Evolutionary conservation across 441 rosid genomes (phyloP).

Genomic region (Hura crepitans): DNA sequence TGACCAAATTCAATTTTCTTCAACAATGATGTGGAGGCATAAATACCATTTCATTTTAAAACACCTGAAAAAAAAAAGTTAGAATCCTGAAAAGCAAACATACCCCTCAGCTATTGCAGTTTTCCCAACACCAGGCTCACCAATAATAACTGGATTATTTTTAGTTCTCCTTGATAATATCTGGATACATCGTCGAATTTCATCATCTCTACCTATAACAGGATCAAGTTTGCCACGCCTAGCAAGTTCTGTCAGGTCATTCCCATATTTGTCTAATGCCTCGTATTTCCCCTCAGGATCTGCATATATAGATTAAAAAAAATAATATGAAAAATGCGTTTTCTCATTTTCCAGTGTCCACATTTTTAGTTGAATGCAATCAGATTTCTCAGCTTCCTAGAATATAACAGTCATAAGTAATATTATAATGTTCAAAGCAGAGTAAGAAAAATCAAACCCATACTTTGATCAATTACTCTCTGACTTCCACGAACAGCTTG

Average conservation of each 20-base stretch:
- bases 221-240: constrained; percentile 68
- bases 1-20: background rate
- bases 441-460: constrained; percentile 9
- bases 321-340: background rate
- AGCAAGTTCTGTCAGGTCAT: constrained; percentile 62
- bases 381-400: background rate
- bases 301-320: constrained; percentile 24
- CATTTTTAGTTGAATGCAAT: background rate
- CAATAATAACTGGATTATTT: constrained; percentile 59
- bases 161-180: constrained; percentile 57
- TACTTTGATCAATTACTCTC: constrained; percentile 88
- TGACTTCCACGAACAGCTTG: constrained; percentile 77
- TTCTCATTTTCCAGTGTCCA: background rate
- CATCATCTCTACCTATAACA: constrained; percentile 62
- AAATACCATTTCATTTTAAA: background rate
- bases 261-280: constrained; percentile 54
- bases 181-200: constrained; percentile 59
- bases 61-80: too few species aligned
- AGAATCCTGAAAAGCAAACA: constrained; percentile 15
- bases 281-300: constrained; percentile 68
- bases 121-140: constrained; percentile 68
- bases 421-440: background rate
- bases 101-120: constrained; percentile 69
- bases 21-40: too few species aligned
- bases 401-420: background rate